Evolutionary conservation across 176 grass and related monocot genomes (phyloP).

Genomic region (Secale cereale): DNA sequence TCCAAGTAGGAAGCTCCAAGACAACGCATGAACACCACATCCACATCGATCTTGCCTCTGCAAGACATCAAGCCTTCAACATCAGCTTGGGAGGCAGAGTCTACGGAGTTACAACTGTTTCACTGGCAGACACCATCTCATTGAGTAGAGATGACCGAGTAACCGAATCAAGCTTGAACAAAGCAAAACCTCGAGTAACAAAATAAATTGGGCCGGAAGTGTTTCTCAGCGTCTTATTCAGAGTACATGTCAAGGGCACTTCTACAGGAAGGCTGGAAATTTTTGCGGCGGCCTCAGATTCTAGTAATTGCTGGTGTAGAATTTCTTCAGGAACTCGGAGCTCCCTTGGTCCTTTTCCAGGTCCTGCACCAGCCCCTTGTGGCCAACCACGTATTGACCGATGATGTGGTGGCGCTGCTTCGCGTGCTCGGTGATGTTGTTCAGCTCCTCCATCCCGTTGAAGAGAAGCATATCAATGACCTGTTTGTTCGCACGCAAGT

Average conservation of each 20-base stretch:
- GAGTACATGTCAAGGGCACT: neutral
- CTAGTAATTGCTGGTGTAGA: slow-evolving; percentile 91
- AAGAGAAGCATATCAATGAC: slow-evolving; percentile 97
- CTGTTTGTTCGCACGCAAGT: slow-evolving; percentile 29
- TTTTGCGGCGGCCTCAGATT: neutral
- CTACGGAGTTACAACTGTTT: neutral
- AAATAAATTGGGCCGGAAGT: slow-evolving; percentile 11
- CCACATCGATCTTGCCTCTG: neutral
- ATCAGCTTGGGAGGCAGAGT: neutral
- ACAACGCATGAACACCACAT: no score
- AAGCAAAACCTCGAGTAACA: slow-evolving; percentile 1
- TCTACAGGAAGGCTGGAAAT: slow-evolving; percentile 2
- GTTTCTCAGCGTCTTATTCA: slow-evolving; percentile 40
- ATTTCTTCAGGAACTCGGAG: slow-evolving; percentile 81
- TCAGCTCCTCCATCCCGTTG: slow-evolving; percentile 79
- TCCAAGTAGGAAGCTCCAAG: no score
- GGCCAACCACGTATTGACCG: slow-evolving; percentile 86
- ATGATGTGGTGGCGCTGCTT: slow-evolving; percentile 96
- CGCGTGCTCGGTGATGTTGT: slow-evolving; percentile 74
- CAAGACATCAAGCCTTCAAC: neutral
- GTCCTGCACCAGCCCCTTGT: slow-evolving; percentile 50
- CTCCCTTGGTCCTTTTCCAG: slow-evolving; percentile 50
- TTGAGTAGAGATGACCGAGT: neutral
- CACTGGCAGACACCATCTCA: neutral
- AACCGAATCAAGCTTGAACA: neutral